Evolutionary conservation across 257 asterid genomes (phyloP), one percentile per base, ranked within the genome.

Genomic region (Leptodermis oblonga): DNA sequence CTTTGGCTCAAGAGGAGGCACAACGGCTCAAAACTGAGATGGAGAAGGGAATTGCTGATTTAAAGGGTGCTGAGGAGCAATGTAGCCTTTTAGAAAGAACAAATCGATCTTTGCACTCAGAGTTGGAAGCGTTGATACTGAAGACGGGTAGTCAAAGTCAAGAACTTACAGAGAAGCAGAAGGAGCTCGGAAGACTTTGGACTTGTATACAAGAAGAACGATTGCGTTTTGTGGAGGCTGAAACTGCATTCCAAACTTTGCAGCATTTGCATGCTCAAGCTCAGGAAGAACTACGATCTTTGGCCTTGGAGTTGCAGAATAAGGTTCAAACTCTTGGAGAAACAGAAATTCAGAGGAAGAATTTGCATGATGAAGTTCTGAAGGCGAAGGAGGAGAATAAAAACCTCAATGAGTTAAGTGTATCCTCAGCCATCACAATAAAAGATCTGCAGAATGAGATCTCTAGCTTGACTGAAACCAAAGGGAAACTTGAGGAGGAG

Each of bases 181-280:
- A 84, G 78, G 97, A 94, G 67, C 67, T 94, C 46, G 97, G 92
- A 55, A 80, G 82, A 54, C 89, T 94, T 52, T 89, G 97, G 97
- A 84, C 86, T 70, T 82, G 96, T 73, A 72, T 94, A 64, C 98
- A 91, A 49, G 99, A 94, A 79, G 99, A 94, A 75, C 84, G 93
- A 14, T 69, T 86, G 81, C 97, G 87, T 31, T 94, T 92, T 73
- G 90, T 92, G 54, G 98, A 92, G 79, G 98, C 98, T 69, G 98
- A 94, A 82, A 89, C 97, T 43, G 98, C 97, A 49, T 94, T 94
- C 71, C 96, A 92, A 69, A 86, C 99, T 37, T 74, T 94, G 82
- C 98, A 87, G 87, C 97, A 88, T 74, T 86, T 89, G 83, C 97
- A 91, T 52, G 86, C 97, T 33, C 84, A 86, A 68, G 86, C 93